Conservation (phyloP, 495 filamentous ascomycete species). For the Trichocladium uniseriatum region DNA sequence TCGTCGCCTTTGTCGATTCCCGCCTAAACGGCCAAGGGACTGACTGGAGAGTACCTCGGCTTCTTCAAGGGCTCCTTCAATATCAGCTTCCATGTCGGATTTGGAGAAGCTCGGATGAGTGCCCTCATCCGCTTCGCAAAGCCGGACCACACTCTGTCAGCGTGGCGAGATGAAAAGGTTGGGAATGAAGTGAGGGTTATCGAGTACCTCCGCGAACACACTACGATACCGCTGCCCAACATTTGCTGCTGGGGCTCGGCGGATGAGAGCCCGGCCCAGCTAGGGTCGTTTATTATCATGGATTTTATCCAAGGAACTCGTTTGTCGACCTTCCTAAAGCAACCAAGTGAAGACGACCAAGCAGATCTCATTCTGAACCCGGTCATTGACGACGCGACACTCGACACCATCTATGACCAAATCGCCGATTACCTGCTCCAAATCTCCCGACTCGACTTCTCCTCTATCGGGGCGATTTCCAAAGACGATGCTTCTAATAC, state of each 20-base stretch:
- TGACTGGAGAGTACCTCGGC: neutral
- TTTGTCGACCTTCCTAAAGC: neutral
- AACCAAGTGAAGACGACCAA: neutral
- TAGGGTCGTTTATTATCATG: conserved; percentile 12
- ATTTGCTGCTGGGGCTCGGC: conserved; percentile 33
- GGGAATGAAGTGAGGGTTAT: conserved; percentile 34
- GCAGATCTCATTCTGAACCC: neutral
- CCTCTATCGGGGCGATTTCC: neutral
- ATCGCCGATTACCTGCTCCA: neutral
- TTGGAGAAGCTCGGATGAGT: neutral
- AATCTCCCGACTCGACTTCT: neutral
- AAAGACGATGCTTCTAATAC: neutral
- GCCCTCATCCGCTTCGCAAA: neutral
- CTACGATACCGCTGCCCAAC: conserved; percentile 37
- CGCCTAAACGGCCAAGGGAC: neutral
- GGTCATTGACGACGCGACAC: neutral
- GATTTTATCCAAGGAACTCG: conserved; percentile 22
- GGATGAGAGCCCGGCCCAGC: conserved; percentile 20
- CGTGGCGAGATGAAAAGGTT: conserved; percentile 32
- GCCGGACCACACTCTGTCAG: neutral
- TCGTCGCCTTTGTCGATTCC: neutral
- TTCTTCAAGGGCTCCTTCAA: conserved; percentile 2
- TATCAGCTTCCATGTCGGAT: neutral
- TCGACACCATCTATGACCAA: conserved; percentile 1
- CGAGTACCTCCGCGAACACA: conserved; percentile 27